These are phyloP conservation scores for Pseudodiploospora longispora DNA, from an alignment of 2,329 filamentous ascomycete genomes.

Conservation along the genomic window DNA sequence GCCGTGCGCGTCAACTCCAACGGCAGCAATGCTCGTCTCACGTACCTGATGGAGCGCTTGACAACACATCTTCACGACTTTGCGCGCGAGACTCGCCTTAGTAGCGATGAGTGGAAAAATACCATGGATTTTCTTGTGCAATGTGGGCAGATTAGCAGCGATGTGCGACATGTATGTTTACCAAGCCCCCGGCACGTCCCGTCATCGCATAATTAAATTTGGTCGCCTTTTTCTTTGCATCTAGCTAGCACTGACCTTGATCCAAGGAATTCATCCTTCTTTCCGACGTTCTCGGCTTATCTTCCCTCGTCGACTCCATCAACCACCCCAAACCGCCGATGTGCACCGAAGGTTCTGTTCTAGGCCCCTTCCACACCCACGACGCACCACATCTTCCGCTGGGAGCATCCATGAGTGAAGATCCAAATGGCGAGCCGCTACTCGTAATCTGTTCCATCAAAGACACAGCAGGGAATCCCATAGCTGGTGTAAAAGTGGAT, in stretches of 20 bases:
- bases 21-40: constrained; percentile 51
- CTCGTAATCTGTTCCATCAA: constrained; percentile 59
- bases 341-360: constrained; percentile 67
- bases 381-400: constrained; percentile 48
- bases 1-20: constrained; percentile 62
- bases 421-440: constrained; percentile 56
- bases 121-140: constrained; percentile 60
- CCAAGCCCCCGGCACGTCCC: too few relatives aligned
- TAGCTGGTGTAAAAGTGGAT: constrained; percentile 58
- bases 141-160: constrained; percentile 59
- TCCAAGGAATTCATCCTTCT: constrained; percentile 65
- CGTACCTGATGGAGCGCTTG: constrained; percentile 60
- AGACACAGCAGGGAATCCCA: constrained; percentile 50
- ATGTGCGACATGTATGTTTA: constrained; percentile 46
- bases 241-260: too few relatives aligned
- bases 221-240: too few relatives aligned
- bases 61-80: constrained; percentile 71
- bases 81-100: constrained; percentile 64
- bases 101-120: constrained; percentile 64
- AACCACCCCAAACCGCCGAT: constrained; percentile 64
- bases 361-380: constrained; percentile 73
- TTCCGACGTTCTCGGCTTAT: constrained; percentile 66
- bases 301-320: constrained; percentile 66
- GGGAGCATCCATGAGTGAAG: constrained; percentile 53
- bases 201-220: constrained; percentile 12